Evolutionary conservation across 257 asterid species (phyloP), one percentile per base, ranked within the genome.

Genomic region (Apocynum venetum): DNA sequence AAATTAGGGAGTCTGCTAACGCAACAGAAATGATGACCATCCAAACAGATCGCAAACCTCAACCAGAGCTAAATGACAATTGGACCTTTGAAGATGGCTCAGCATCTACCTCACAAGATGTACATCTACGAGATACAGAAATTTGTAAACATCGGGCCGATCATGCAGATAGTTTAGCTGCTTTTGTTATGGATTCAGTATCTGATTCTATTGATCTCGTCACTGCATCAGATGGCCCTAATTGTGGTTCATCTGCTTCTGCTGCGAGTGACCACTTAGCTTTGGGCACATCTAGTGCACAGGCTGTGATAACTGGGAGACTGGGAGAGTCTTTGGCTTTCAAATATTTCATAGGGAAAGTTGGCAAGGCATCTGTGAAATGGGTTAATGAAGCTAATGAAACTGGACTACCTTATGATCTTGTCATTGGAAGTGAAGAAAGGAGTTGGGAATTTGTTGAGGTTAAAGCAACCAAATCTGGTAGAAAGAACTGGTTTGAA

Each of bases 371-470:
- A 83, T 71, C 68, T 48, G 97, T 90, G 72, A 90, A 80, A 60
- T 96, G 98, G 99, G 97, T 96, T 52, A 96, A 96, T 78, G 93
- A 90, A 88, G 71, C 86, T 46, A 80, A 70, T 44, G 99, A 96
- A 77, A 84, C 93, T 7, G 98, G 98, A 72, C 86, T 96, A 40
- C 99, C 99, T 35, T 96, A 93, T 67, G 99, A 93, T 85, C 86
- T 95, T 52, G 38, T 88, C 7, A 46, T 96, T 40, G 96, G 84
- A 71, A 82, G 72, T 13, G 90, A 88, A 14, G 92, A 81, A n/a
- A 61, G 74, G 15, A 73, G 64, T 31, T 70, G 67, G 77, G 97
- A 96, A 79, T 96, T 88, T 76, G 63, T 96, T 12, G 99, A 96
- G 88, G 97, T 96, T 38, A 93, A 96, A 86, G 92, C 99, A 43